phyloP scores from a whole-genome alignment of 371 early-diverging fungal genomes.

The Mortierella polycephala region DNA sequence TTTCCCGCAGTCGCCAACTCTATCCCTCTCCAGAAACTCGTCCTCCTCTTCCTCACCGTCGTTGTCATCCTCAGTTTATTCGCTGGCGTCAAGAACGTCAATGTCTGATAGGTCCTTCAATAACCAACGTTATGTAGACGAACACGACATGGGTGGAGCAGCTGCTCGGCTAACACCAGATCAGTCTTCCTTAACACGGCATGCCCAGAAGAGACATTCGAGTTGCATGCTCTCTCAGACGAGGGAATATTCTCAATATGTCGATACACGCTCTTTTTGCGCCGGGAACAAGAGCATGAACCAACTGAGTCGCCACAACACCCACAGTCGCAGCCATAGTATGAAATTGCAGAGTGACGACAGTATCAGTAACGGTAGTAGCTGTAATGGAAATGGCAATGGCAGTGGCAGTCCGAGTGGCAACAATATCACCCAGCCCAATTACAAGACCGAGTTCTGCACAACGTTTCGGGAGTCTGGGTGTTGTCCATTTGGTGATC shows the following conservation, averaged over 20 bases:
- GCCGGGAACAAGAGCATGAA: too few species aligned
- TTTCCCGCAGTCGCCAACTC: too few species aligned
- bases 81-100: too few species aligned
- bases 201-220: background rate
- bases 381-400: background rate
- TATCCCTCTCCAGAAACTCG: too few species aligned
- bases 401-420: background rate
- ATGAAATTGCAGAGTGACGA: background rate
- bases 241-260: background rate
- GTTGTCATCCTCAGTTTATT: too few species aligned
- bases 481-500: conserved; percentile 21
- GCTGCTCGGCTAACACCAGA: background rate
- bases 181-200: background rate
- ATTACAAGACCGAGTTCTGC: conserved; percentile 40
- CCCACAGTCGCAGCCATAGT: background rate
- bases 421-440: conserved; percentile 1
- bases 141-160: too few species aligned
- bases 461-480: conserved; percentile 23
- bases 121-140: too few species aligned
- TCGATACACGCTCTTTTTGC: too few species aligned
- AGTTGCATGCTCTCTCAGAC: background rate
- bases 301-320: too few species aligned
- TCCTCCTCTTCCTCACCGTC: too few species aligned
- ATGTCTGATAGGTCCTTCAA: too few species aligned
- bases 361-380: background rate